Percentiles rank a stretch among this genome's conserved stretches.
These are phyloP conservation scores for Eucalyptus cladocalyx DNA, from an alignment of 345 rosid species.

Conservation along the genomic window DNA sequence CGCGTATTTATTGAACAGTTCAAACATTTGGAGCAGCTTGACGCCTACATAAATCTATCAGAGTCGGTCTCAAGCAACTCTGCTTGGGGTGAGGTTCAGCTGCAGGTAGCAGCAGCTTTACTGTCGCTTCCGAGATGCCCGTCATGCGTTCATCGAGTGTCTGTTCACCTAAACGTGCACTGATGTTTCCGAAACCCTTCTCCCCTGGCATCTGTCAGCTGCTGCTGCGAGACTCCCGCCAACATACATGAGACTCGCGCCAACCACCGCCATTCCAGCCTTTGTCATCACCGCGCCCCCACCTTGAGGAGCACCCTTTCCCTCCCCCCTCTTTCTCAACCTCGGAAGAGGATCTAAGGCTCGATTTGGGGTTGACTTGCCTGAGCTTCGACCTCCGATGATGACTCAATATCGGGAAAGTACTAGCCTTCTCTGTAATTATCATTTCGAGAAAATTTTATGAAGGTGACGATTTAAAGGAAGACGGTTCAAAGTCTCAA, in stretches of 20 bases:
- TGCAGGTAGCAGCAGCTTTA: not conserved
- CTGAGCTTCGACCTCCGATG: not conserved
- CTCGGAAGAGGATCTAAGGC: not conserved
- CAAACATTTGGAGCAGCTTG: not conserved
- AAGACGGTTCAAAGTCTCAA: not conserved
- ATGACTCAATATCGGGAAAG: not conserved
- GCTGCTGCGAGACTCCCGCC: not conserved
- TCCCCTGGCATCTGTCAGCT: not conserved
- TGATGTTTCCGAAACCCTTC: not conserved
- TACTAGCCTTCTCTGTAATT: not conserved
- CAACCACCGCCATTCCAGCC: not conserved
- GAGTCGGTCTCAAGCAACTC: not conserved
- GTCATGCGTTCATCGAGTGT: not conserved
- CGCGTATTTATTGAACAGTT: not conserved
- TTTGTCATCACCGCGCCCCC: not conserved
- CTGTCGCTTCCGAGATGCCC: not conserved
- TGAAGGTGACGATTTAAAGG: not conserved
- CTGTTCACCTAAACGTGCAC: not conserved
- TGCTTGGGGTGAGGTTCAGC: not conserved
- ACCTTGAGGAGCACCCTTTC: not conserved
- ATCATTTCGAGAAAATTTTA: too few species aligned
- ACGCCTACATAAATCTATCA: not conserved
- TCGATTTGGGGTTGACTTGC: not conserved
- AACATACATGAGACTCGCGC: not conserved
- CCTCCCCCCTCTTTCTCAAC: not conserved